Evolutionary conservation across 2,329 filamentous ascomycete species (phyloP), one percentile per base, ranked within the genome.

Genomic region (Magnaporthiopsis incrustans): DNA sequence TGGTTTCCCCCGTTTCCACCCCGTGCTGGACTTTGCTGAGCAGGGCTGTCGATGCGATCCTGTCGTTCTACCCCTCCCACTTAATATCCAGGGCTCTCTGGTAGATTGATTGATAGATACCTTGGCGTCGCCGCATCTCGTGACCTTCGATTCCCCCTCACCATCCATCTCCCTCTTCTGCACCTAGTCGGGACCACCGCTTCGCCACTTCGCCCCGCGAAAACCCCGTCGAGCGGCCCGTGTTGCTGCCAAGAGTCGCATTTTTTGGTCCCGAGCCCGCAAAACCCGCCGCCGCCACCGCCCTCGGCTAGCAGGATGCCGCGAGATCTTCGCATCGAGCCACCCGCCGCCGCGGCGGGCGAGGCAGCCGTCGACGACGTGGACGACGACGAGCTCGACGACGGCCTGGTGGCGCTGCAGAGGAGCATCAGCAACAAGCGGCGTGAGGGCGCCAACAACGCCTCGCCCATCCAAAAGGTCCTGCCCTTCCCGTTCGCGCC

Each of bases 401-500:
- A 73, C 38, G 71, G 73, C 18, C 72, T 73, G 56, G 72, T 69
- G 50, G 65, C 67, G 57, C 66, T 74, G 33, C 76, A 79, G 67
- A 76, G 78, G 68, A 77, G 70, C 58, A 71, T 77, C 65, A 77
- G 74, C 66, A 73, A 76, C 61, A 72, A 75, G 67, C 75, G 78
- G 62, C 76, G 77, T 65, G 72, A 71, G 65, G 67, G 70, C 66
- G 73, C 67, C 70, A 74, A 67, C 63, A 50, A 30, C 61, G 57
- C 50, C 15, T 58, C 61, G 73, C 67, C 44, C 68, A 73, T 79
- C 44, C 75, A 81, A 65, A 77, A 81, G 66, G 69, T 81, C 53
- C 71, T 82, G 60, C 81, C 78, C 12, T 87, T 88, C 70, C 80
- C 84, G 62, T 84, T 91, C 70, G 84, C 90, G 71, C 87, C 91